These are phyloP conservation scores for Glycine tomentella DNA, from an alignment of 306 rosid species.

Conservation along the genomic window DNA sequence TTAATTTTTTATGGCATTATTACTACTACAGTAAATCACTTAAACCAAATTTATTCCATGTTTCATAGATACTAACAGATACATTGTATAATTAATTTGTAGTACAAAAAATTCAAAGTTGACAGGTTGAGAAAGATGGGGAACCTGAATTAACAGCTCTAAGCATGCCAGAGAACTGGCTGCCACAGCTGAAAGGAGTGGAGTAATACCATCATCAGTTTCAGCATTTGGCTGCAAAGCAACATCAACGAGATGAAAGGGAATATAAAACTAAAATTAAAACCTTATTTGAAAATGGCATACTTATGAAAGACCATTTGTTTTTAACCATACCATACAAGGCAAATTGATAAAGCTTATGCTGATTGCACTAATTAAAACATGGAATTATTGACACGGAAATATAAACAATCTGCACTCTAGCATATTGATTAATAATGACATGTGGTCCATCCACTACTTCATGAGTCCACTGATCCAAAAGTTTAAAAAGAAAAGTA, in stretches of 20 bases:
- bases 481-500: too few relatives aligned
- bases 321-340: slow-evolving; percentile 5
- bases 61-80: slow-evolving; percentile 12
- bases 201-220: slow-evolving; percentile 91
- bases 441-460: slow-evolving; percentile 10
- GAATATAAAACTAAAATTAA: slow-evolving; percentile 13
- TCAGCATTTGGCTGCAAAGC: slow-evolving; percentile 88
- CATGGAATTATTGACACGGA: neutral
- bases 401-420: neutral
- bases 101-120: neutral
- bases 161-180: slow-evolving; percentile 87
- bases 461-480: too few relatives aligned
- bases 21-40: neutral
- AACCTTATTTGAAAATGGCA: slow-evolving; percentile 14
- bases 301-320: neutral
- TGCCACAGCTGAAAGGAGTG: slow-evolving; percentile 87
- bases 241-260: slow-evolving; percentile 36
- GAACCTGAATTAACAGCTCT: slow-evolving; percentile 88
- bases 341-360: slow-evolving; percentile 4
- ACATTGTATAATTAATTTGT: neutral
- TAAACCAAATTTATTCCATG: slow-evolving; percentile 6
- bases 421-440: slow-evolving; percentile 1
- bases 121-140: slow-evolving; percentile 37
- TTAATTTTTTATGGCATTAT: neutral
- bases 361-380: neutral